Percentiles rank a stretch among this genome's conserved stretches.
phyloP scores from a whole-genome alignment of 805 yeast genomes.

The Tetrapisispora namnaoensis region DNA sequence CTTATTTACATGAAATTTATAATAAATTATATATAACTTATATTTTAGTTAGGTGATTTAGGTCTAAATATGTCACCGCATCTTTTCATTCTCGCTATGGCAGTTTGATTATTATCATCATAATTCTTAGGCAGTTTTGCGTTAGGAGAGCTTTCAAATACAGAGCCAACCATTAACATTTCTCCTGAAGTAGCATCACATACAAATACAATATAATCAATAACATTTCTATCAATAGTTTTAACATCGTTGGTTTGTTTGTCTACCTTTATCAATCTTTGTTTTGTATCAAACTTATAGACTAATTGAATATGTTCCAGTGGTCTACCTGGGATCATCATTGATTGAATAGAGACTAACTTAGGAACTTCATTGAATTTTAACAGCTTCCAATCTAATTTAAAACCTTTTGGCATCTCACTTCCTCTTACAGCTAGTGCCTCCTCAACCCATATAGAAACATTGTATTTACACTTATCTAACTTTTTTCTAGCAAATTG shows the following conservation, averaged over 20 bases:
- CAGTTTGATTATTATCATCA: constrained; percentile 18
- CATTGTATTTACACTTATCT: constrained; percentile 33
- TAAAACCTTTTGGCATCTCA: constrained; percentile 46
- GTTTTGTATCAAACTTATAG: constrained; percentile 54
- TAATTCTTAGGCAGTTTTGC: constrained; percentile 29
- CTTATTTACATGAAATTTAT: background rate
- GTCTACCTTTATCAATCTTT: constrained; percentile 43
- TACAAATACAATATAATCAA: constrained; percentile 52
- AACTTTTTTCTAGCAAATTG: constrained; percentile 61
- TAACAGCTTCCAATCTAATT: constrained; percentile 67
- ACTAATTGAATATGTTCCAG: constrained; percentile 48
- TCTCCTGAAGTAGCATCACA: constrained; percentile 52
- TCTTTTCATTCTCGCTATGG: constrained; percentile 24
- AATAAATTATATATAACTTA: background rate
- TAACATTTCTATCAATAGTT: constrained; percentile 42
- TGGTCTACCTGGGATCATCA: constrained; percentile 49
- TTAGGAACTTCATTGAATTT: constrained; percentile 65
- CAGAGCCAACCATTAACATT: constrained; percentile 52
- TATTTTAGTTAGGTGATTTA: background rate
- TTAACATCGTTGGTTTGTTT: constrained; percentile 37
- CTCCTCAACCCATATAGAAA: constrained; percentile 55
- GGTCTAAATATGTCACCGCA: constrained; percentile 26
- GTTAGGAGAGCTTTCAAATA: constrained; percentile 47
- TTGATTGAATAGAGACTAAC: constrained; percentile 57
- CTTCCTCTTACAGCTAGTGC: constrained; percentile 44